Evolutionary conservation across 148 eudicot species (phyloP).

Genomic region (Limonium bicolor): DNA sequence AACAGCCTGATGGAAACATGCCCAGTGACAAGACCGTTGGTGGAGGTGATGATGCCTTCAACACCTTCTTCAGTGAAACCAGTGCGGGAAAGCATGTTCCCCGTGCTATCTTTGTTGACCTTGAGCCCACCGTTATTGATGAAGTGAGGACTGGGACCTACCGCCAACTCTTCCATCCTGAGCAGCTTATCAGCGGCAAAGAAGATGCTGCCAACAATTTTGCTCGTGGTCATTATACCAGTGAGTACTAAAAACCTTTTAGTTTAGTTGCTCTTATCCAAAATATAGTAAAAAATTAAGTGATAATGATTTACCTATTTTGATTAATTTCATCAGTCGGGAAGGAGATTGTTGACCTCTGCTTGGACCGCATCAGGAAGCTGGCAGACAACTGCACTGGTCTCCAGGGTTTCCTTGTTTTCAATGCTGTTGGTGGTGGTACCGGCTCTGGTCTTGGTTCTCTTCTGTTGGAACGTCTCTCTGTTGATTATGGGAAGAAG

Average conservation of each 20-base stretch:
- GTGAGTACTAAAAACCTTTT: not conserved
- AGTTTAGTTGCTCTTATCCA: not conserved
- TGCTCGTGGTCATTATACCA: constrained; percentile 5
- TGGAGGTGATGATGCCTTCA: constrained; percentile 7
- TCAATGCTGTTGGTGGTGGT: constrained; percentile 7
- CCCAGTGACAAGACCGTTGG: constrained; percentile 7
- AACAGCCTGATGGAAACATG: constrained; percentile 6
- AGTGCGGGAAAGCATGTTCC: constrained; percentile 7
- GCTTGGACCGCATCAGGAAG: constrained; percentile 6
- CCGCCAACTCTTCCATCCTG: constrained; percentile 6
- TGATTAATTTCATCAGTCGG: constrained; percentile 1
- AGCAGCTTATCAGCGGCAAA: constrained; percentile 4
- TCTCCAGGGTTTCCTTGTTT: constrained; percentile 4
- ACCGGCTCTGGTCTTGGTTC: constrained; percentile 8
- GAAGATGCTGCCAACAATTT: constrained; percentile 6
- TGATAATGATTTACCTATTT: not conserved
- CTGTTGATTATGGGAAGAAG: constrained; percentile 7
- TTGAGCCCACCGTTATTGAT: constrained; percentile 7
- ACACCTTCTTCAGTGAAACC: constrained; percentile 7
- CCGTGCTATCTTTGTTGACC: constrained; percentile 5
- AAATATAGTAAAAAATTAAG: not conserved
- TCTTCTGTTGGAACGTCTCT: constrained; percentile 1
- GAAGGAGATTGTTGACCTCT: constrained; percentile 5
- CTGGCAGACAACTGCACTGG: constrained; percentile 8
- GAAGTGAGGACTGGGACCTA: constrained; percentile 7